These are phyloP conservation scores for Lactarius quietus DNA, from an alignment of 768 basidiomycete genomes.

Conservation along the genomic window DNA sequence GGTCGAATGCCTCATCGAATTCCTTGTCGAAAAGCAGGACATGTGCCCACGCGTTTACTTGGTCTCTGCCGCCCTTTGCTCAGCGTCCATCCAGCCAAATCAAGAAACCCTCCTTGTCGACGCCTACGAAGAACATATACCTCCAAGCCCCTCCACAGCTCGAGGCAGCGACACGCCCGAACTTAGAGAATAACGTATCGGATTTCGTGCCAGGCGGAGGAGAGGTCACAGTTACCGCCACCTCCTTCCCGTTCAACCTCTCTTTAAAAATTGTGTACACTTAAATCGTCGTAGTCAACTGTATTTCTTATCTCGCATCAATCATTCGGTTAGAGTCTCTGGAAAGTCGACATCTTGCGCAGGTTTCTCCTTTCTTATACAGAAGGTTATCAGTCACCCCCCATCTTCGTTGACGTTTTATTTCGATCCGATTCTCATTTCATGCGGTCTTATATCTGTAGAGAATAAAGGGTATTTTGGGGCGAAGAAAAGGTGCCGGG, in stretches of 20 bases:
- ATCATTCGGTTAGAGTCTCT: no score
- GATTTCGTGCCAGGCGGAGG: slow-evolving; percentile 77
- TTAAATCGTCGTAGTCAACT: slow-evolving; percentile 27
- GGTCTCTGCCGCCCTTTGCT: background rate
- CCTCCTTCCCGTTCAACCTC: slow-evolving; percentile 82
- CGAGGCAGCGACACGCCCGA: slow-evolving; percentile 84
- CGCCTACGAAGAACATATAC: slow-evolving; percentile 74
- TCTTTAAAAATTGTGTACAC: slow-evolving; percentile 59
- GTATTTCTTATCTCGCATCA: background rate
- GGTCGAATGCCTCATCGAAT: slow-evolving; percentile 84
- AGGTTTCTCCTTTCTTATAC: no score
- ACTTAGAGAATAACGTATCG: slow-evolving; percentile 79
- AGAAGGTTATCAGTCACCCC: no score
- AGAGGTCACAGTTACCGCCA: slow-evolving; percentile 86
- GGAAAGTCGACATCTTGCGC: no score
- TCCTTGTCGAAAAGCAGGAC: slow-evolving; percentile 81
- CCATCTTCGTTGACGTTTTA: no score
- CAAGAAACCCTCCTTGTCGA: slow-evolving; percentile 90
- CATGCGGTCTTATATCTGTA: no score
- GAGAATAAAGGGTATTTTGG: no score
- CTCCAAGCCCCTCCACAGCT: slow-evolving; percentile 92
- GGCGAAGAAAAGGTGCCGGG: no score
- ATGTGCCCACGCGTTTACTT: slow-evolving; percentile 54
- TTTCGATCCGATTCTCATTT: no score
- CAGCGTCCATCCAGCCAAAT: slow-evolving; percentile 65